Evolutionary conservation across 2,329 filamentous ascomycete genomes (phyloP), one percentile per base, ranked within the genome.

Genomic region (Dactylellina sp.): DNA sequence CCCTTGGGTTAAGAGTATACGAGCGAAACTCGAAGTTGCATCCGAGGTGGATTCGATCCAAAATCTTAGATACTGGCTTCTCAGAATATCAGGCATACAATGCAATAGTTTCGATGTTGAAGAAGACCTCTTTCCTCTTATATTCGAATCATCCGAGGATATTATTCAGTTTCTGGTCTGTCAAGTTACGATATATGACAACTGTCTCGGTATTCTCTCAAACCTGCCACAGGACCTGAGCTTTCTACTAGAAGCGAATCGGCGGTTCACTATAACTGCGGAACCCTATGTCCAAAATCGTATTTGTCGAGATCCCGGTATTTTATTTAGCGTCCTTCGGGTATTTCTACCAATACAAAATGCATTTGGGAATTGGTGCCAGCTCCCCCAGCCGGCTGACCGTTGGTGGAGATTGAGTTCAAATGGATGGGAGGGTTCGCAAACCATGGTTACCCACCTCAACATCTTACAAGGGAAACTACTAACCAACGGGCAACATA

Each of bases 391-490:
- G 6, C 57, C 65, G 7, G 37, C 78, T 0, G 75, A 75, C 6
- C 37, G 12, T n/a, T 20, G 47, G 14, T 81, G 81, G 78, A 64
- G 28, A 62, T 46, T n/a, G n/a, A n/a, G n/a, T 75, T 40, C 3
- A 80, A 47, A 35, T 71, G 32, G 24, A 81, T 0, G 52, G 68
- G 7, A 80, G n/a, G n/a, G n/a, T n/a, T n/a, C n/a, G n/a, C n/a
- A 76, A 0, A 59, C 53, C 1, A 79, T 77, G 1, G 57, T 42
- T 35, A 20, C 86, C 1, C 82, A 85, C 22, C 84, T 84, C 75
- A 86, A 86, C 75, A 47, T 86, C 0, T 72, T 89, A 1, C 84
- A 81, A 0, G 86, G 84, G 0, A 81, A 84, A 20, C 79, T 89
- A 0, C 80, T 87, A 0, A 81, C 88, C 0, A 81, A 87, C 63